Evolutionary conservation across 179 eudicot genomes (phyloP).

Genomic region (Sideroxylon spinosum): DNA sequence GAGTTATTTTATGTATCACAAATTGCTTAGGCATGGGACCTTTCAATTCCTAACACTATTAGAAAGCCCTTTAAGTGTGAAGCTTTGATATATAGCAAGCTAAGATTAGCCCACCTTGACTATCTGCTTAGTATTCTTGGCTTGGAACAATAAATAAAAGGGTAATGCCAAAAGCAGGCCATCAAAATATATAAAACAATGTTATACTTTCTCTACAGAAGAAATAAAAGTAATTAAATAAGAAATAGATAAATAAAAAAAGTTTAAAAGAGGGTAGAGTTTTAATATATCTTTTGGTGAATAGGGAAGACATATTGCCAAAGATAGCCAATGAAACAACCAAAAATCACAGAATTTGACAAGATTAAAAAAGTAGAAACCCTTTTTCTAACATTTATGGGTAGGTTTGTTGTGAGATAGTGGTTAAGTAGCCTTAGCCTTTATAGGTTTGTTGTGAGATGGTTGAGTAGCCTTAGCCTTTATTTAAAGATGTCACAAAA

Average conservation of each 20-base stretch:
- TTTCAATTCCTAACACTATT: slow-evolving; percentile 16
- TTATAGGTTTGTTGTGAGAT: slow-evolving; percentile 7
- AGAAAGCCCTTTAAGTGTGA: slow-evolving; percentile 24
- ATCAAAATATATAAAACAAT: neutral
- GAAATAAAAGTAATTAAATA: neutral
- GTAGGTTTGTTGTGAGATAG: slow-evolving; percentile 5
- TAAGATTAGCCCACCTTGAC: slow-evolving; percentile 12
- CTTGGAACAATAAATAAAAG: neutral
- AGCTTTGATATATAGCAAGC: slow-evolving; percentile 21
- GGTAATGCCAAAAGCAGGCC: neutral
- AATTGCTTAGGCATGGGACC: slow-evolving; percentile 17
- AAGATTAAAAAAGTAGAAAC: neutral
- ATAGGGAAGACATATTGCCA: neutral
- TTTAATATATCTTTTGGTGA: neutral
- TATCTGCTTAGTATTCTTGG: slow-evolving; percentile 7
- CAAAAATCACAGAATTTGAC: neutral
- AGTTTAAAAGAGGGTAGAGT: neutral
- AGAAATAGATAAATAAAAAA: neutral
- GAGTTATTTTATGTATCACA: neutral
- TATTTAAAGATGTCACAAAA: too few species aligned
- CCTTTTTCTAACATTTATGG: neutral
- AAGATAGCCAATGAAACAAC: neutral
- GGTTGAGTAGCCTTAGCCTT: neutral
- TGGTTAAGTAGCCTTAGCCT: neutral
- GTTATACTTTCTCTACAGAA: neutral